phyloP scores from a whole-genome alignment of 2,329 filamentous ascomycete genomes.

The Basipetospora sp. region DNA sequence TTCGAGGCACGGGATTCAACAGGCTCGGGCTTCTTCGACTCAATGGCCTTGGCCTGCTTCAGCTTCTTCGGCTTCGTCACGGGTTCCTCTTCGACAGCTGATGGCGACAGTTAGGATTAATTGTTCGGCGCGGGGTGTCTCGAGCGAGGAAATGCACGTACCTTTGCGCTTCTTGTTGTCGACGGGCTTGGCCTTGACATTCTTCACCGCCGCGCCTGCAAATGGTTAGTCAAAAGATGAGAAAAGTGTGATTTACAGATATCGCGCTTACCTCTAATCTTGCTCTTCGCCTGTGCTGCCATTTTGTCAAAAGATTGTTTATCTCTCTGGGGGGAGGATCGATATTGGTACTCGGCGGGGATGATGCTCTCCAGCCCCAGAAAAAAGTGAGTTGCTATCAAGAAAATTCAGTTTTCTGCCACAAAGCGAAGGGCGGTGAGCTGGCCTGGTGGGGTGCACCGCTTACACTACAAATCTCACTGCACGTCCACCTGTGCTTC shows the following conservation, averaged over 20 bases:
- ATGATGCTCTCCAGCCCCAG: too few relatives aligned
- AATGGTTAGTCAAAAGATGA: not conserved
- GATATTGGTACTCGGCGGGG: too few relatives aligned
- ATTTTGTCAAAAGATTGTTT: too few relatives aligned
- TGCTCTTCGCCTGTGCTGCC: constrained; percentile 30
- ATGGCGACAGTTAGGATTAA: constrained; percentile 3
- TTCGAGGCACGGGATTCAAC: constrained; percentile 16
- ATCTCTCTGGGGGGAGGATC: too few relatives aligned
- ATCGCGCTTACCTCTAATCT: constrained; percentile 17
- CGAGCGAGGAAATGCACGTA: constrained; percentile 11
- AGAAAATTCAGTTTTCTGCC: too few relatives aligned
- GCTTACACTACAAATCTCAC: not conserved
- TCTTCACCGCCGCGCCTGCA: constrained; percentile 5
- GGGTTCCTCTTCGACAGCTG: constrained; percentile 30
- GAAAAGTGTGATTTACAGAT: not conserved
- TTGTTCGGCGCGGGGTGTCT: not conserved
- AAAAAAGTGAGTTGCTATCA: too few relatives aligned
- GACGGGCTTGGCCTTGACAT: constrained; percentile 7
- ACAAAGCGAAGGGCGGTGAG: too few relatives aligned
- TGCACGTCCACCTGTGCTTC: not conserved
- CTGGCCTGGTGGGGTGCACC: not conserved
- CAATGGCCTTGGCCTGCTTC: constrained; percentile 25
- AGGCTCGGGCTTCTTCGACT: constrained; percentile 14
- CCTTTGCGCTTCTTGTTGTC: constrained; percentile 23
- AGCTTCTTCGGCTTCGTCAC: constrained; percentile 30